A percentile compares a stretch with the other conserved stretches of the same genome.
Evolutionary conservation across 2,329 filamentous ascomycete genomes (phyloP).

Genomic region (Calonectria naviculata): DNA sequence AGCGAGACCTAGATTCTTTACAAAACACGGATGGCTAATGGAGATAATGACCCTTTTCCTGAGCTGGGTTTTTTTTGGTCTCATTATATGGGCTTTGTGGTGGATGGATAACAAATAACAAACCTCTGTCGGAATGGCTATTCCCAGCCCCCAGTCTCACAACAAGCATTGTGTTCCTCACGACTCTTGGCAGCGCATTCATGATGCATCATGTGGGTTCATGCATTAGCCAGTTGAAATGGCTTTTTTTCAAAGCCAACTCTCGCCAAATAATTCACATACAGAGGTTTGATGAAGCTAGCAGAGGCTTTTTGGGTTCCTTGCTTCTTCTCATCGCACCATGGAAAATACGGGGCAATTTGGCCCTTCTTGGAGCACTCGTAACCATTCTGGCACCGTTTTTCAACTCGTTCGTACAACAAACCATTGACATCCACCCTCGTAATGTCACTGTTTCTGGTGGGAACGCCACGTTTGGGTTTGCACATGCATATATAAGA

Average conservation of each 20-base stretch:
- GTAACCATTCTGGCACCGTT: background rate
- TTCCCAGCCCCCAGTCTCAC: background rate
- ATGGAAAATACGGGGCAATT: background rate
- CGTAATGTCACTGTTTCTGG: background rate
- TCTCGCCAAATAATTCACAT: background rate
- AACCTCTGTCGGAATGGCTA: background rate
- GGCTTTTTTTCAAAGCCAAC: background rate
- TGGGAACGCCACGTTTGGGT: background rate
- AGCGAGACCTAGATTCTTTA: background rate
- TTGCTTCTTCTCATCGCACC: background rate
- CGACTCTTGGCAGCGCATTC: background rate
- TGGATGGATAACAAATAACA: background rate
- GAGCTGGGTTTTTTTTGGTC: background rate
- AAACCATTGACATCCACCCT: background rate
- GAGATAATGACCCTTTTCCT: background rate
- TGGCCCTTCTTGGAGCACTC: background rate
- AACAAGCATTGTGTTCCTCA: background rate
- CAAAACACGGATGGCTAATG: background rate
- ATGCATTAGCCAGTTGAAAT: background rate
- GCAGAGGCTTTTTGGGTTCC: background rate
- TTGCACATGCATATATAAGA: background rate
- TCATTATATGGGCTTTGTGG: background rate
- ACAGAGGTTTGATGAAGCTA: background rate
- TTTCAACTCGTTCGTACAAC: background rate
- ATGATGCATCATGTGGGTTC: background rate